Base-by-base conservation (phyloP, 2,329 filamentous ascomycete genomes). In the Lachnellula suecica region DNA sequence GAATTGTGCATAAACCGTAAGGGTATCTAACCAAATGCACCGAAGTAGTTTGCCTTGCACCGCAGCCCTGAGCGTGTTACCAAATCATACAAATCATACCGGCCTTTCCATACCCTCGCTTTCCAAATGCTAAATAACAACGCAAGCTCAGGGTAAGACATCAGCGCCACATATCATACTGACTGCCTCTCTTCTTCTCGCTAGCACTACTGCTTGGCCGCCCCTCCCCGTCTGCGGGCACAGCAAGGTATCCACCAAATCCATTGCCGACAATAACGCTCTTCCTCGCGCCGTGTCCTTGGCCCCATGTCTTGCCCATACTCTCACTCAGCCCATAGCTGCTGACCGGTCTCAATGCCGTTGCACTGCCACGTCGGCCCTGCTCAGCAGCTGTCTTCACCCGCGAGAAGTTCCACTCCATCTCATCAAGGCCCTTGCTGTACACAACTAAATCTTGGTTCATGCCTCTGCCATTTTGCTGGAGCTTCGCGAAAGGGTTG, bases 201-300 rank as follows among this genome's bases (percentile, higher is more conserved):
- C 66, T 63, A 4, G 47, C 63, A 27, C 58, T 61, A 45, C 59
- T 66, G 37, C 58, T 62, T 4, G 64, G 64, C 51, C 65, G 52
- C 23, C 63, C 66, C 9, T 54, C 67, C 45, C 78, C 76, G 10
- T 80, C 78, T 19, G 70, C 70, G 1, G 84, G 84, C n/a, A 87
- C 77, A 17, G 83, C 82, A 17, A 87, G 68, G 68, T 83, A 87
- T 0, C 84, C 84, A 24, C 84, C 84, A 55, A 84, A 84, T 2
- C 84, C 84, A 63, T 87, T 87, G 0, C 82, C 83, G 0, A 87
- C 83, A n/a, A 87, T 74, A 8, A 86, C 74, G 59, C 78, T 83
- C 68, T 78, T 81, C 27, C 84, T 71, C 4, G 79, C 77, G 47
- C 82, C 57, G 24, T 51, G 40, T 17, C n/a, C n/a, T n/a, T n/a